Percentiles rank a stretch among this genome's conserved stretches.
phyloP scores from a whole-genome alignment of 2,329 filamentous ascomycete species.

The Cryoendolithus antarcticus region DNA sequence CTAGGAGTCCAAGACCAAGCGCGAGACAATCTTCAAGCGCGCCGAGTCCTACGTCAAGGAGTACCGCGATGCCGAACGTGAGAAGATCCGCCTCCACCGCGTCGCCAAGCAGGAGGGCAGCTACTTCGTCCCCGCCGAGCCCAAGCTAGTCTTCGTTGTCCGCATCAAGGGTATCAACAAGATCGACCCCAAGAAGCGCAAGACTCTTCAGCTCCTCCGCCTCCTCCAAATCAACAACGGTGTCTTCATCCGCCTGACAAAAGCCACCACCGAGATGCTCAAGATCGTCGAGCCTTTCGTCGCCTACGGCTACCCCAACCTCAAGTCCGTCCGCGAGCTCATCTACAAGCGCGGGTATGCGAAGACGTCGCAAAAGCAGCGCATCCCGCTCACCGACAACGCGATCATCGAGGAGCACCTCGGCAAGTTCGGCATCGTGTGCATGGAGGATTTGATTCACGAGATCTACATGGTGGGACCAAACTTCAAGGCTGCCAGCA shows the following conservation, averaged over 20 bases:
- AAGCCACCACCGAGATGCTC: constrained; percentile 94
- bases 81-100: constrained; percentile 90
- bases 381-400: constrained; percentile 93
- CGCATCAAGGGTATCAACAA: constrained; percentile 99
- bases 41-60: constrained; percentile 99
- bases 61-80: constrained; percentile 95
- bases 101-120: constrained; percentile 82
- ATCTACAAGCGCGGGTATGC: constrained; percentile 99
- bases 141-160: constrained; percentile 93
- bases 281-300: constrained; percentile 98
- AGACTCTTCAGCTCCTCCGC: constrained; percentile 98
- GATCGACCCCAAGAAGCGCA: constrained; percentile 99
- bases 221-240: constrained; percentile 99
- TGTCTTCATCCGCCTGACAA: constrained; percentile 94
- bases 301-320: constrained; percentile 98
- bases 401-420: constrained; percentile 92
- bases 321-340: constrained; percentile 97
- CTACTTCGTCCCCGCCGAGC: constrained; percentile 88
- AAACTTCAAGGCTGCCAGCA: constrained; percentile 96
- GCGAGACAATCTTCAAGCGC: constrained; percentile 97
- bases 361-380: constrained; percentile 91
- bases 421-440: constrained; percentile 97
- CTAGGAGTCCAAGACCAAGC: constrained; percentile 98
- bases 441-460: constrained; percentile 98
- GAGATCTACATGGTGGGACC: constrained; percentile 97